These are phyloP conservation scores for Betula pendula DNA, from an alignment of 306 rosid species.

Conservation along the genomic window DNA sequence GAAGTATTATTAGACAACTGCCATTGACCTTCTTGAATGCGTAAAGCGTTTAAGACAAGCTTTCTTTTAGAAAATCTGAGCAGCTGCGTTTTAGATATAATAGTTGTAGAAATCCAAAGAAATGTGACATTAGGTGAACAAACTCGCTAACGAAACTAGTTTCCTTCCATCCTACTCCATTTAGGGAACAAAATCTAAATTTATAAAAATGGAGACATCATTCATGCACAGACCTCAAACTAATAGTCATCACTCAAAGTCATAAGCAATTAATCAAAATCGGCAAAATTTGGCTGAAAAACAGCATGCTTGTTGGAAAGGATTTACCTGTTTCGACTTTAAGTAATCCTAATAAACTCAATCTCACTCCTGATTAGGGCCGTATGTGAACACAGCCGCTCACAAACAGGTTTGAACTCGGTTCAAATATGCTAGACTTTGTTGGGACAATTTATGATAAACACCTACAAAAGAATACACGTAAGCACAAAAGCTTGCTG, in stretches of 20 bases:
- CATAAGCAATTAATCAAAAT: not conserved
- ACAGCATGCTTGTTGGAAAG: not conserved
- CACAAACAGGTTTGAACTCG: too few relatives aligned
- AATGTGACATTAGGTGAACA: conserved; percentile 40
- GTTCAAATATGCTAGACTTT: too few relatives aligned
- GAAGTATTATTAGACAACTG: conserved; percentile 24
- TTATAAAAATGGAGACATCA: not conserved
- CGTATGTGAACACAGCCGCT: too few relatives aligned
- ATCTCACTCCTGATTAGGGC: too few relatives aligned
- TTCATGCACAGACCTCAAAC: not conserved
- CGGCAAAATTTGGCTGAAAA: not conserved
- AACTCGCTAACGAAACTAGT: conserved; percentile 28
- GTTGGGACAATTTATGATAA: too few relatives aligned
- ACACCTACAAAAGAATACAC: too few relatives aligned
- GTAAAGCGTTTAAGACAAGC: not conserved
- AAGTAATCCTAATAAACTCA: too few relatives aligned
- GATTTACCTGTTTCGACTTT: too few relatives aligned
- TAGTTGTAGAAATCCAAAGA: not conserved
- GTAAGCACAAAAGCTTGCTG: too few relatives aligned
- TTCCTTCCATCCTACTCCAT: conserved; percentile 31
- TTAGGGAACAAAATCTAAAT: not conserved
- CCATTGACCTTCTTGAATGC: conserved; percentile 34
- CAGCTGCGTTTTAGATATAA: not conserved
- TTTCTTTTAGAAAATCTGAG: not conserved
- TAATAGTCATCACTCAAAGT: not conserved